A percentile compares a stretch with the other conserved stretches of the same genome.
phyloP scores from a whole-genome alignment of 2,329 filamentous ascomycete species.

The Thelonectria discophora region DNA sequence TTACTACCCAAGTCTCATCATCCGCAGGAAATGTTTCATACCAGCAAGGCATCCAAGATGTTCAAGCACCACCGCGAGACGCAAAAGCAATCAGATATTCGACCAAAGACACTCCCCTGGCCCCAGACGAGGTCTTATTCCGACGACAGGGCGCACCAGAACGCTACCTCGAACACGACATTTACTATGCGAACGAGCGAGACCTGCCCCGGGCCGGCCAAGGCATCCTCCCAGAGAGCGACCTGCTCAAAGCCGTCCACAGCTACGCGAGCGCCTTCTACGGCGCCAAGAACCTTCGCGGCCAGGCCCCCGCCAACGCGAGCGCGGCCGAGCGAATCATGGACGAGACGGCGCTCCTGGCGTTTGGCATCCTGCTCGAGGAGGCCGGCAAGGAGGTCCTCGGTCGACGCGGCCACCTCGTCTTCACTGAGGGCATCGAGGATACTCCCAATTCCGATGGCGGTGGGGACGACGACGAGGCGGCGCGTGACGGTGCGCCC shows the following conservation, averaged over 20 bases:
- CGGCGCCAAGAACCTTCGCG: constrained; percentile 48
- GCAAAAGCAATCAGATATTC: constrained; percentile 37
- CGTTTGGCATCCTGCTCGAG: constrained; percentile 78
- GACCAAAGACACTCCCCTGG: constrained; percentile 51
- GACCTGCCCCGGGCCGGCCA: constrained; percentile 58
- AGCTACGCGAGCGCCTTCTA: constrained; percentile 75
- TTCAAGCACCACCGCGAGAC: constrained; percentile 24
- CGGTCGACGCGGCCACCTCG: constrained; percentile 72
- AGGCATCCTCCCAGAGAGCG: constrained; percentile 70
- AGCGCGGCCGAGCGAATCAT: constrained; percentile 67
- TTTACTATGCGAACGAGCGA: constrained; percentile 72
- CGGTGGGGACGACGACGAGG: constrained; percentile 35
- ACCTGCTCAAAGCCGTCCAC: constrained; percentile 75
- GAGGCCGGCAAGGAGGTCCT: constrained; percentile 70
- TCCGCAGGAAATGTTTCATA: constrained; percentile 45
- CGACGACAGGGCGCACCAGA: constrained; percentile 69
- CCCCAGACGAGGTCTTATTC: constrained; percentile 78
- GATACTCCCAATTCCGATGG: constrained; percentile 16
- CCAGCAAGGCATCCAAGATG: constrained; percentile 31
- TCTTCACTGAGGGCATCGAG: constrained; percentile 69
- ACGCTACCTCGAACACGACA: constrained; percentile 75
- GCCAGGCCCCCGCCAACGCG: constrained; percentile 32
- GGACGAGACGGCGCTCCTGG: constrained; percentile 81
- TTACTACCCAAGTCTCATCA: constrained; percentile 38
- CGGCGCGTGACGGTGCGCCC: constrained; percentile 28